phyloP scores from a whole-genome alignment of 257 asterid genomes.

The Salvia rosmarinus region DNA sequence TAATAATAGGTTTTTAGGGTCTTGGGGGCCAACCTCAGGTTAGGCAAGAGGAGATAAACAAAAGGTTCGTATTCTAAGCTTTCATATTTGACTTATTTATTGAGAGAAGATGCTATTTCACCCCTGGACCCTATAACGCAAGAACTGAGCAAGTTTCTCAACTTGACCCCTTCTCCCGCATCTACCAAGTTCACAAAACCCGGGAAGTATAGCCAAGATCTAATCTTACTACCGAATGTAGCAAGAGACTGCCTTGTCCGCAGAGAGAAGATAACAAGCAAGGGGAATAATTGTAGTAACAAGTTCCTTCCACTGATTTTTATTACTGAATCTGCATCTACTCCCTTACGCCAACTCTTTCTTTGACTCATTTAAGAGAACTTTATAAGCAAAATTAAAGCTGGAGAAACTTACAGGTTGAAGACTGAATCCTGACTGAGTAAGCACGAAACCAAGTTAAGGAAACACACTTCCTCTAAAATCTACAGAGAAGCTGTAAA shows the following conservation, averaged over 20 bases:
- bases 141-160: slow-evolving; percentile 1
- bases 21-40: too few relatives aligned
- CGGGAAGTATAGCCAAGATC: slow-evolving; percentile 11
- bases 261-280: background rate
- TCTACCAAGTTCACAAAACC: slow-evolving; percentile 3
- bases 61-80: background rate
- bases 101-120: background rate
- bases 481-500: too few relatives aligned
- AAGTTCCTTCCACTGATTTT: background rate
- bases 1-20: background rate
- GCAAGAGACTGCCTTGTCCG: background rate
- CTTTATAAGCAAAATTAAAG: background rate
- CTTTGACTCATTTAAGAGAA: background rate
- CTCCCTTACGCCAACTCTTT: slow-evolving; percentile 18
- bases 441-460: slow-evolving; percentile 59
- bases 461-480: slow-evolving; percentile 43
- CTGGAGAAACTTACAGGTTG: slow-evolving; percentile 76
- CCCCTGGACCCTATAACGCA: slow-evolving; percentile 20
- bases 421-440: slow-evolving; percentile 96
- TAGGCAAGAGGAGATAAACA: slow-evolving; percentile 18
- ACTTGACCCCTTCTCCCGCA: background rate
- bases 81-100: slow-evolving; percentile 14
- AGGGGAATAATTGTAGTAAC: slow-evolving; percentile 1
- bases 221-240: slow-evolving; percentile 8
- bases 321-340: slow-evolving; percentile 12